Conservation (phyloP, 306 rosid species). For the Medicago ruthenica region DNA sequence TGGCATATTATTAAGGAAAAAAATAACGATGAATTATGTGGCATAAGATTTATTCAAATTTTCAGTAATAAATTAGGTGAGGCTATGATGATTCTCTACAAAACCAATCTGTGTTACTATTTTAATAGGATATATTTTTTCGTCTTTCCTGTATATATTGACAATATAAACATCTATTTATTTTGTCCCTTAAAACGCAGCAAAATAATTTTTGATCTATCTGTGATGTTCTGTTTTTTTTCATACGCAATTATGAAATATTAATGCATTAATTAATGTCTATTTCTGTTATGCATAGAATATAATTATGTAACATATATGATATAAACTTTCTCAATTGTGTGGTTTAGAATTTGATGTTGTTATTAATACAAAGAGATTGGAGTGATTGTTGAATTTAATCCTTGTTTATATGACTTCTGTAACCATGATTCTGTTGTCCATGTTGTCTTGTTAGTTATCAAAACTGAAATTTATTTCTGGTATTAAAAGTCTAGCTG, state of each 20-base stretch:
- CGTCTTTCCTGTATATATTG: too few species aligned
- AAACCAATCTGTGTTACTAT: slow-evolving; percentile 11
- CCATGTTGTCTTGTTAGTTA: slow-evolving; percentile 32
- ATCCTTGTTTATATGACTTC: slow-evolving; percentile 17
- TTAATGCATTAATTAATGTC: slow-evolving; percentile 37
- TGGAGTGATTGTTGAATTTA: slow-evolving; percentile 35
- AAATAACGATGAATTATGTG: slow-evolving; percentile 14
- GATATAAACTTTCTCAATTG: slow-evolving; percentile 12
- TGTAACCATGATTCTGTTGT: slow-evolving; percentile 15
- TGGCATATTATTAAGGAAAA: slow-evolving; percentile 26
- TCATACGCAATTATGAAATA: not conserved
- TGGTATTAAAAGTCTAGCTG: slow-evolving; percentile 17
- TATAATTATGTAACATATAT: slow-evolving; percentile 20
- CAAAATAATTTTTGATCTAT: slow-evolving; percentile 14
- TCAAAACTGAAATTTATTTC: slow-evolving; percentile 26
- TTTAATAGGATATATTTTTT: not conserved
- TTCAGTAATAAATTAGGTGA: slow-evolving; percentile 1
- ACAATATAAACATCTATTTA: not conserved
- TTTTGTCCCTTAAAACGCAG: slow-evolving; percentile 18
- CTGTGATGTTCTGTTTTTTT: slow-evolving; percentile 35
- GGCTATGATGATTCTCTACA: slow-evolving; percentile 13
- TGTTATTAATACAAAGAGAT: slow-evolving; percentile 26
- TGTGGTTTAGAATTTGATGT: slow-evolving; percentile 26
- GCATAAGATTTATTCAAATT: slow-evolving; percentile 9
- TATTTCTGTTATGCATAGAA: slow-evolving; percentile 32